Base-by-base conservation (phyloP, 2,329 filamentous ascomycete species). In the Cordyceps farinosa region DNA sequence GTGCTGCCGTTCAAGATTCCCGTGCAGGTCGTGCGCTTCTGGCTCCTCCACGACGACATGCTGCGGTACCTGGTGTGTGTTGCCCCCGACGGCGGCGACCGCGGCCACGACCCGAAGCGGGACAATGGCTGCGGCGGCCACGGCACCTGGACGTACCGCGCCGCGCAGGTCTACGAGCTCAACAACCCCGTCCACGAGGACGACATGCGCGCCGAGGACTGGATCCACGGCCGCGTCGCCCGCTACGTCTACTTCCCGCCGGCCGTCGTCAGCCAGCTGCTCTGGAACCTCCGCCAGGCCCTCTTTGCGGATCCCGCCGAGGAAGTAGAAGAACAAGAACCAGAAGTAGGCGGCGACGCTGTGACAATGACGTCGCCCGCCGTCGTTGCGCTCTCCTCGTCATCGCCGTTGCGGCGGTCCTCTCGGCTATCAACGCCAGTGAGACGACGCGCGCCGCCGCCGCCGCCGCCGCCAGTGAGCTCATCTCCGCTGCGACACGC, bases 11-110 rank as follows among this genome's bases (percentile, higher is more conserved):
- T 84, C 74, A 80, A 78, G 55, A 79, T 89, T 29, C 84, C 85
- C 1, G 70, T 75, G 3, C 77, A 79, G 17, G 83, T 87, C 5
- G 76, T 73, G 22, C 84, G 87, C n/a, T 78, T 88, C 67, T 90
- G 87, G 87, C 76, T 89, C 17, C 86, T 87, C 66, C 78, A 84
- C 77, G 59, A 62, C 69, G 38, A 82, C 78, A 73, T 82, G 62
- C 72, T 89, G 9, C 80, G 77, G 59, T 87, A 88, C 69, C 86
- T 89, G 80, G 85, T 84, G 15, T 78, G 78, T 11, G 78, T 88
- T 11, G 40, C 83, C 22, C 22, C 22, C 77, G 32, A 22, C n/a
- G 30, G 10, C 22, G n/a, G 13, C 48, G 34, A 9, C 4, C 2
- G 45, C 57, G 15, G 15, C 9, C 32, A 45, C 9, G 50, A 61